These are phyloP conservation scores for Pilasporangium apinafurcum DNA, from an alignment of 352 stramenopile species.

Conservation along the genomic window DNA sequence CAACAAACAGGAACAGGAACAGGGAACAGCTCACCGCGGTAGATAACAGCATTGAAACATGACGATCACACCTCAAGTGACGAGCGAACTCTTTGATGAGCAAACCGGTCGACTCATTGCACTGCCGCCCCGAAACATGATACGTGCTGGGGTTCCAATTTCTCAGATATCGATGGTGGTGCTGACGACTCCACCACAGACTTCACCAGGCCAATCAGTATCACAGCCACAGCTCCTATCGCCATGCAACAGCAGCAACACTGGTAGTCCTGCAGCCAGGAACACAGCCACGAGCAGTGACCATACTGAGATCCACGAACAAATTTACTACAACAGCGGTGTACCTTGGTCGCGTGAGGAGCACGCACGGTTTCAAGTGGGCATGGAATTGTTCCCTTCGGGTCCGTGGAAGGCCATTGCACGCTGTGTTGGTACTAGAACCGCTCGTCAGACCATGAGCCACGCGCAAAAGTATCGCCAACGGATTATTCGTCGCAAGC, in stretches of 20 bases:
- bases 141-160: background rate
- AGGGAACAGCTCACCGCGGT: background rate
- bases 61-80: slow-evolving; percentile 28
- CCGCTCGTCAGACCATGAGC: slow-evolving; percentile 47
- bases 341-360: slow-evolving; percentile 36
- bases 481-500: slow-evolving; percentile 33
- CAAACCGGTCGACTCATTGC: slow-evolving; percentile 25
- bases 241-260: background rate
- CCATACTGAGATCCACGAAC: slow-evolving; percentile 9
- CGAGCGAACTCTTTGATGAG: slow-evolving; percentile 26
- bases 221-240: background rate
- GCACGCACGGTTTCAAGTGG: slow-evolving; percentile 39
- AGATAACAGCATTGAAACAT: slow-evolving; percentile 11
- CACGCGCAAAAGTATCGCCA: slow-evolving; percentile 54
- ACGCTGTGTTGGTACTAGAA: slow-evolving; percentile 30
- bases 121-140: slow-evolving; percentile 10
- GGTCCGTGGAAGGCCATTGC: slow-evolving; percentile 45
- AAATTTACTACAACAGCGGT: no score
- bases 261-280: background rate
- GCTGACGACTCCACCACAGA: background rate
- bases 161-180: background rate
- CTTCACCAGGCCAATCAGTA: background rate
- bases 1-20: slow-evolving; percentile 2
- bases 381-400: slow-evolving; percentile 34
- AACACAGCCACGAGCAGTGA: background rate